Base-by-base conservation (phyloP, 2,329 filamentous ascomycete species). In the Diaporthe humulicola region DNA sequence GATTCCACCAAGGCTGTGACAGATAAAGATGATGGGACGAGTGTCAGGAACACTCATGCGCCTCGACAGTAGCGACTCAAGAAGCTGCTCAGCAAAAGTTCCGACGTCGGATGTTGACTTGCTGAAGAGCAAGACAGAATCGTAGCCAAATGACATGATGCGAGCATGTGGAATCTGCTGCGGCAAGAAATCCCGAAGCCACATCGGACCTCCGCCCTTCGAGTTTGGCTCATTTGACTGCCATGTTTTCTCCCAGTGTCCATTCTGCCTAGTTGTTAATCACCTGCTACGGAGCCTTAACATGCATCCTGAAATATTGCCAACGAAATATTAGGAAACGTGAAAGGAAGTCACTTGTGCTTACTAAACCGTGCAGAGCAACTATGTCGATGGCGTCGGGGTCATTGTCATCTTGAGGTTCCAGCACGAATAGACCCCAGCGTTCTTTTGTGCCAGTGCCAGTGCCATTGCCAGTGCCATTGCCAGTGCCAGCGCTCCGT, bases 1-100 rank as follows among this genome's bases (percentile, higher is more conserved):
- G 45, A 81, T 78, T 3, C 80, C 80, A 17, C 80, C 80, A 42
- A 81, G 77, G 42, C 77, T 79, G 66, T 81, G 80, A n/a, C 76
- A 76, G 58, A 80, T 78, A 50, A 81, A 81, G 22, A 81, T 76
- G 12, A 81, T 77, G 36, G 79, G 79, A 36, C 79, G 64, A 10
- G 61, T 38, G 30, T 67, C 71, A 30, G 58, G 14, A 2, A 54
- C 38, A 52, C 75, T 73, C 67, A 72, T 52, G 70, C 79, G 73
- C 56, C 73, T 71, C 12, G 77, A 60, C 28, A 73, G 19, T 1
- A 70, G 25, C 9, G 48, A 52, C 22, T 70, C 61, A 19, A 73
- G 60, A 33, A 73, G 61, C 40, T 70, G 60, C 22, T 70, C 71
- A 25, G 60, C 71, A 57, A 70, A 69, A 17, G 71, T 73, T 19